phyloP scores from a whole-genome alignment of 768 basidiomycete species.

The Lactarius sp. region DNA sequence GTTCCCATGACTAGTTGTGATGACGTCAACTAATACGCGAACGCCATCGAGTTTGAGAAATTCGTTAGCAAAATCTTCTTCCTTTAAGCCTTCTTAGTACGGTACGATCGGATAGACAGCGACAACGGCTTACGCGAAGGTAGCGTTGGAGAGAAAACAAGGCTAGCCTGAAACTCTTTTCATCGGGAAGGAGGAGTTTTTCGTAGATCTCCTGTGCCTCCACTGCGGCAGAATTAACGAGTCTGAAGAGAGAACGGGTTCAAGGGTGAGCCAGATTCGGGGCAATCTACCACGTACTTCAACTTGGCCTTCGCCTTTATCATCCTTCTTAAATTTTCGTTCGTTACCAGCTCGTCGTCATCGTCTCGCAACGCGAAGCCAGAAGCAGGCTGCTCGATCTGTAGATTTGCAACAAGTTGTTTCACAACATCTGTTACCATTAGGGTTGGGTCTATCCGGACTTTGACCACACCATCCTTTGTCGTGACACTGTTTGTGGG shows the following conservation, averaged over 20 bases:
- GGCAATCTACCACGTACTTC: conserved; percentile 46
- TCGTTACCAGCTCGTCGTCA: conserved; percentile 77
- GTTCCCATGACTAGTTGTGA: conserved; percentile 67
- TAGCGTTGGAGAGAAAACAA: conserved; percentile 76
- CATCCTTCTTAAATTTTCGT: conserved; percentile 79
- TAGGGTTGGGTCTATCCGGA: conserved; percentile 79
- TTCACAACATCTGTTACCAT: conserved; percentile 81
- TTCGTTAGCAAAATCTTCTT: conserved; percentile 76
- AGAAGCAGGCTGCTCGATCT: conserved; percentile 66
- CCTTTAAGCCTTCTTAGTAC: conserved; percentile 40
- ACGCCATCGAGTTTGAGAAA: conserved; percentile 75
- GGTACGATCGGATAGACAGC: background rate
- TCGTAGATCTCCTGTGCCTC: conserved; percentile 75
- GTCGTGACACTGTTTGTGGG: conserved; percentile 85
- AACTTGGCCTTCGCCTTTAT: conserved; percentile 74
- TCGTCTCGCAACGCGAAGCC: conserved; percentile 80
- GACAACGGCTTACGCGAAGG: conserved; percentile 51
- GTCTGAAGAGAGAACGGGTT: conserved; percentile 37
- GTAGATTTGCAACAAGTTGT: conserved; percentile 76
- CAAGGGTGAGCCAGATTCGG: background rate
- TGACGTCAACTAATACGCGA: conserved; percentile 62
- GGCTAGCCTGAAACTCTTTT: conserved; percentile 57
- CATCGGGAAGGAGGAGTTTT: conserved; percentile 58
- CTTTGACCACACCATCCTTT: conserved; percentile 71
- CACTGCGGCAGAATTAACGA: conserved; percentile 73